Conservation (phyloP, 1,284 basidiomycete species). For the Grifola frondosa region DNA sequence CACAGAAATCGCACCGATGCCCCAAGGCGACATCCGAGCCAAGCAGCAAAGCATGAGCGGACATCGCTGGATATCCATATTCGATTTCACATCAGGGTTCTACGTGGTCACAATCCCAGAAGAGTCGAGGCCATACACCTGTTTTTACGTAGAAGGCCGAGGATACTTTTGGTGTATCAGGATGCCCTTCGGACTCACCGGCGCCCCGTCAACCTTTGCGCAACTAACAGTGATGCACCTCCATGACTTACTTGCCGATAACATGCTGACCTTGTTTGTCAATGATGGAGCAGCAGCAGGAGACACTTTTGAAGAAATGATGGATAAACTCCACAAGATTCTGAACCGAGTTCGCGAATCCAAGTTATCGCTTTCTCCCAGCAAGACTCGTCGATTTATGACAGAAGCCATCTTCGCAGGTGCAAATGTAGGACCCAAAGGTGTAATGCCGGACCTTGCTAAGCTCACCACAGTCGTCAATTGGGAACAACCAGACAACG, state of each 20-base stretch:
- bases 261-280: conserved; percentile 31
- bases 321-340: conserved; percentile 22
- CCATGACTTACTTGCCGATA: conserved; percentile 31
- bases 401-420: conserved; percentile 34
- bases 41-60: conserved; percentile 35
- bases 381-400: conserved; percentile 34
- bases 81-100: conserved; percentile 39
- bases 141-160: conserved; percentile 38
- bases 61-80: conserved; percentile 28
- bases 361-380: conserved; percentile 31
- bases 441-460: conserved; percentile 30
- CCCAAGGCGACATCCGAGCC: conserved; percentile 33
- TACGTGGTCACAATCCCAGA: conserved; percentile 31
- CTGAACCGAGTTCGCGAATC: conserved; percentile 21
- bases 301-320: conserved; percentile 26
- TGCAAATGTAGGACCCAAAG: conserved; percentile 26
- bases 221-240: conserved; percentile 31
- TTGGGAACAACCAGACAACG: conserved; percentile 31
- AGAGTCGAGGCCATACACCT: conserved; percentile 33
- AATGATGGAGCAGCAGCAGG: conserved; percentile 31
- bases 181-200: conserved; percentile 44
- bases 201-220: conserved; percentile 38
- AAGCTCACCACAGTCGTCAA: conserved; percentile 36
- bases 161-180: conserved; percentile 36
- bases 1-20: conserved; percentile 34